Conservation (phyloP, 2,329 filamentous ascomycete genomes). For the Cylindrodendrum hubeiense region DNA sequence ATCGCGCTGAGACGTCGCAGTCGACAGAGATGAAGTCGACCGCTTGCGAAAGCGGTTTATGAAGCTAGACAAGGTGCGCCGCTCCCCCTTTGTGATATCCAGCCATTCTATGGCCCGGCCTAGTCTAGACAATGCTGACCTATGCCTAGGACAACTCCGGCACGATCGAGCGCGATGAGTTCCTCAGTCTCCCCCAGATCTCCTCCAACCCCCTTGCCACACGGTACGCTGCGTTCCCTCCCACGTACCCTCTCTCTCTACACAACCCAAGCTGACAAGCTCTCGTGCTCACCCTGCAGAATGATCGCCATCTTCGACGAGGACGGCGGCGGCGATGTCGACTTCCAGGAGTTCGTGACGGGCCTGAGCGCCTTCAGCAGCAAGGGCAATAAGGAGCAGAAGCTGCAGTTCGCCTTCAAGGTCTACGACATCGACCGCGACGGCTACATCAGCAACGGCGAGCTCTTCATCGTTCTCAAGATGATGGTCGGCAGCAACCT, state of each 20-base stretch:
- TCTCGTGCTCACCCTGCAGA: slow-evolving; percentile 57
- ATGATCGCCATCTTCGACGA: slow-evolving; percentile 99
- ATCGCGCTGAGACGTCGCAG: slow-evolving; percentile 59
- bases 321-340: slow-evolving; percentile 96
- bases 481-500: slow-evolving; percentile 99
- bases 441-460: slow-evolving; percentile 98
- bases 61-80: slow-evolving; percentile 93
- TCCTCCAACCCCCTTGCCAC: slow-evolving; percentile 98
- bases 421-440: slow-evolving; percentile 99
- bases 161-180: slow-evolving; percentile 98
- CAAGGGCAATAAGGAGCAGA: slow-evolving; percentile 99
- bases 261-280: slow-evolving; percentile 21
- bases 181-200: slow-evolving; percentile 96
- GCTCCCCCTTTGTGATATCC: too few species aligned
- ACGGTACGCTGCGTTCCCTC: slow-evolving; percentile 69
- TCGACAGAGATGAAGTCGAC: slow-evolving; percentile 97
- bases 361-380: slow-evolving; percentile 95
- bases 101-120: too few species aligned
- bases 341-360: slow-evolving; percentile 98
- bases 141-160: slow-evolving; percentile 87
- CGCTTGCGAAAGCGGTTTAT: slow-evolving; percentile 96
- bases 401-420: slow-evolving; percentile 97
- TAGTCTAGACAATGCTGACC: slow-evolving; percentile 23
- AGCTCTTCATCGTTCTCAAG: slow-evolving; percentile 99
- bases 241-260: neutral